Base-by-base conservation (phyloP, 192 early-diverging fungal genomes). In the Dissophora ornata region DNA sequence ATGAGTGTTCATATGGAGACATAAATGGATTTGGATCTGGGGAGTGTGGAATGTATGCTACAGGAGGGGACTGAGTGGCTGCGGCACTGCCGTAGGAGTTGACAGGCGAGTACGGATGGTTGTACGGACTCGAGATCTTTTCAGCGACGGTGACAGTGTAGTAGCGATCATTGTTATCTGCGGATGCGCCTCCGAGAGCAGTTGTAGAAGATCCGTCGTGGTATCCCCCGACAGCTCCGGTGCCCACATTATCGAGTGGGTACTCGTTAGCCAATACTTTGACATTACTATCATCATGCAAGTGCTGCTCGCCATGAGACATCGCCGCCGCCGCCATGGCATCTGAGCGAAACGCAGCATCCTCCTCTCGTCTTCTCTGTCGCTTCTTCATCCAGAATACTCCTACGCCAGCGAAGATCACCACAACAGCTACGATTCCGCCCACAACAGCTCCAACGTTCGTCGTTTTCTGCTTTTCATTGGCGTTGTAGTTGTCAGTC, bases 191-290 rank as follows among this genome's bases (percentile, higher is more conserved):
- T 12, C 44, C 44, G 12, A n/a, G 9, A n/a, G 18, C 18, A 4
- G 4, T n/a, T 10, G 44, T 16, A 16, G 12, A 4, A 10, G 44
- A 45, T 16, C 44, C 44, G 18, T 45, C n/a, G 15, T 45, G 44
- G 38, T 41, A 57, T 42, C 55, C 55, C 5, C 24, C 36, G 21
- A 41, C 32, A 28, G 58, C 1, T 6, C 46, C 45, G 7, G 25
- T 29, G 6, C 55, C 52, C 48, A 66, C 50, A 3, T 61, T 45
- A 38, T 34, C 62, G 15, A 71, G 32, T 9, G 58, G 68, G 44
- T 71, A 71, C 2, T 71, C 52, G 30, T 71, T 71, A 8, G 49
- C 57, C 45, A 44, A 26, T 3, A 71, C 69, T 19, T 71, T 71
- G 47, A 71, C 42, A 21, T 63, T 71, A 15, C 22, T 19, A 56